Evolutionary conservation across 1,284 basidiomycete genomes (phyloP).

Genomic region (Inonotus obliquus): DNA sequence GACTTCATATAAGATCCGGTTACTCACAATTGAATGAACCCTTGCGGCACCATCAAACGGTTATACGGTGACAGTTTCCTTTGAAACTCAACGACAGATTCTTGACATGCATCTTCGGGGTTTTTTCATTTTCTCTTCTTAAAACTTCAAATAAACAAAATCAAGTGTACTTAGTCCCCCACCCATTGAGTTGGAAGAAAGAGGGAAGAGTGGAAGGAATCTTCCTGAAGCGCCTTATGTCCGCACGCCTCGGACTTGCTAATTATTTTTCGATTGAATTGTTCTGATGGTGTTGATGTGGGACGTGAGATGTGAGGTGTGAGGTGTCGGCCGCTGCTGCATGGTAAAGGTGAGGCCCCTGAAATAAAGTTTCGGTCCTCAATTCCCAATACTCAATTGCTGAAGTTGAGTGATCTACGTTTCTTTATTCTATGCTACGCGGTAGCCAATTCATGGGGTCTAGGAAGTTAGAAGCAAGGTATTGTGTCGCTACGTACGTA

Average conservation of each 20-base stretch:
- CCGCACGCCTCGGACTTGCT: background rate
- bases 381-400: background rate
- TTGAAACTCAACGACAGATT: background rate
- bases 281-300: background rate
- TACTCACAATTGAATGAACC: background rate
- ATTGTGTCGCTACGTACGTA: background rate
- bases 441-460: background rate
- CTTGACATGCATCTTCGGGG: background rate
- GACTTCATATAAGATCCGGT: background rate
- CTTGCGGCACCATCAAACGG: background rate
- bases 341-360: background rate
- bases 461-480: background rate
- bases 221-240: background rate
- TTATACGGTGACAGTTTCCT: background rate
- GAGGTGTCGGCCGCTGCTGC: too few relatives aligned
- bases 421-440: background rate
- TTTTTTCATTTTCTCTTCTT: background rate
- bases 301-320: too few relatives aligned
- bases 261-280: background rate
- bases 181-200: too few relatives aligned
- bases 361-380: background rate
- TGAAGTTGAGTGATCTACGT: constrained; percentile 9
- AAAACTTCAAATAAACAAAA: too few relatives aligned
- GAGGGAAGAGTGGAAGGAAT: background rate
- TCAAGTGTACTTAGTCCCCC: too few relatives aligned